phyloP scores from a whole-genome alignment of 768 basidiomycete species.

The Suillus sp. region DNA sequence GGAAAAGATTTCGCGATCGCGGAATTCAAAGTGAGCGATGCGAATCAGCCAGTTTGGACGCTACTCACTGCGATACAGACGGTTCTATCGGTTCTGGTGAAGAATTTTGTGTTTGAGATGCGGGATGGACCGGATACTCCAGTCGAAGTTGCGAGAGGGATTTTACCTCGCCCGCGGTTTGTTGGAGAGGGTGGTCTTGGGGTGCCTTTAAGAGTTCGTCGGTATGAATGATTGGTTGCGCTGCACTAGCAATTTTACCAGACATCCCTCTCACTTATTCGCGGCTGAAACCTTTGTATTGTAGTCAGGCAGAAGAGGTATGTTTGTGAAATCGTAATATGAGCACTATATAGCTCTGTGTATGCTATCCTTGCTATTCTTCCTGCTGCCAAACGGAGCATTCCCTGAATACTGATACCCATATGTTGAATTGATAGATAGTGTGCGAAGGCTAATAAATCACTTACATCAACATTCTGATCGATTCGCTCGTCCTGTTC shows the following conservation, averaged over 20 bases:
- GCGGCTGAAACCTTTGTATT: neutral
- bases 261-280: neutral
- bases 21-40: conserved; percentile 32
- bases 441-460: too few relatives aligned
- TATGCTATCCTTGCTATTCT: too few relatives aligned
- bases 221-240: conserved; percentile 16
- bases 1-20: conserved; percentile 50
- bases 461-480: too few relatives aligned
- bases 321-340: too few relatives aligned
- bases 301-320: too few relatives aligned
- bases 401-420: too few relatives aligned
- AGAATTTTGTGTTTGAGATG: conserved; percentile 26
- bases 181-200: conserved; percentile 27
- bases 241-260: neutral
- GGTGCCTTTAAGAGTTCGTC: conserved; percentile 36
- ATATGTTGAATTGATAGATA: too few relatives aligned
- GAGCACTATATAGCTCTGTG: too few relatives aligned
- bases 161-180: conserved; percentile 24
- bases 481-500: too few relatives aligned
- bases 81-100: conserved; percentile 46
- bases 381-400: too few relatives aligned
- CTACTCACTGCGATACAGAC: conserved; percentile 31
- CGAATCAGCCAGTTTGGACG: neutral
- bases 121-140: conserved; percentile 21
- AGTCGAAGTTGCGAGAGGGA: conserved; percentile 17